Evolutionary conservation across 108 stramenopile species (phyloP).

Genomic region (Parietichytrium sp.): DNA sequence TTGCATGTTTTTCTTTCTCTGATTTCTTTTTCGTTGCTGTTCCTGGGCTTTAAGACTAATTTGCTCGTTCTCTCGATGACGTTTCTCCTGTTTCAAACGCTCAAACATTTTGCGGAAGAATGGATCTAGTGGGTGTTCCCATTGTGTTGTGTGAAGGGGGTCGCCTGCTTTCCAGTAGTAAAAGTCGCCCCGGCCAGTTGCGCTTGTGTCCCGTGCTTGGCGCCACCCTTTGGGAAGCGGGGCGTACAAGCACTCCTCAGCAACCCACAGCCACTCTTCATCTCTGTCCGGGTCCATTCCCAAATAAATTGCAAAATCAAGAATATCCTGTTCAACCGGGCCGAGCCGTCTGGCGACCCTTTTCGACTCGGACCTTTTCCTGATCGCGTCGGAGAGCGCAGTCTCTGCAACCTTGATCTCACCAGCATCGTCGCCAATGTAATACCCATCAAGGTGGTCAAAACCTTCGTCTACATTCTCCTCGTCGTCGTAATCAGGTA

Average conservation of each 20-base stretch:
- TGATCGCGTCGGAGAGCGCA: too few relatives aligned
- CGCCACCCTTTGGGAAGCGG: slow-evolving; percentile 29
- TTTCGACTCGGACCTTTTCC: too few relatives aligned
- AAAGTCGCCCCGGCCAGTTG: background rate
- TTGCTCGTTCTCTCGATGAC: background rate
- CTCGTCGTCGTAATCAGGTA: too few relatives aligned
- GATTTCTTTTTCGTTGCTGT: too few relatives aligned
- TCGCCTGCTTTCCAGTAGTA: background rate
- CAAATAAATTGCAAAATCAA: slow-evolving; percentile 29
- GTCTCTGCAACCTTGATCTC: too few relatives aligned
- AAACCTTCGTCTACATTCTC: too few relatives aligned
- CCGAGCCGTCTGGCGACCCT: background rate
- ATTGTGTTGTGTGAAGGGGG: slow-evolving; percentile 4
- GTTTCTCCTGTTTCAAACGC: slow-evolving; percentile 5
- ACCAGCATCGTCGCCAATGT: too few relatives aligned
- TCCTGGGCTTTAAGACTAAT: too few relatives aligned
- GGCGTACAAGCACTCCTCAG: slow-evolving; percentile 25
- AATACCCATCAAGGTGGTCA: too few relatives aligned
- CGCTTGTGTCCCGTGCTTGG: background rate
- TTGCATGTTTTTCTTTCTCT: background rate
- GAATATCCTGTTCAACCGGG: background rate
- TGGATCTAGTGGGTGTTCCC: slow-evolving; percentile 29
- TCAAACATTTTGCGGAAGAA: slow-evolving; percentile 2
- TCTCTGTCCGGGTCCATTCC: slow-evolving; percentile 20
- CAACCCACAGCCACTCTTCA: slow-evolving; percentile 25